Evolutionary conservation across 2,329 filamentous ascomycete genomes (phyloP).

Genomic region (Daldinia eschscholtzii): DNA sequence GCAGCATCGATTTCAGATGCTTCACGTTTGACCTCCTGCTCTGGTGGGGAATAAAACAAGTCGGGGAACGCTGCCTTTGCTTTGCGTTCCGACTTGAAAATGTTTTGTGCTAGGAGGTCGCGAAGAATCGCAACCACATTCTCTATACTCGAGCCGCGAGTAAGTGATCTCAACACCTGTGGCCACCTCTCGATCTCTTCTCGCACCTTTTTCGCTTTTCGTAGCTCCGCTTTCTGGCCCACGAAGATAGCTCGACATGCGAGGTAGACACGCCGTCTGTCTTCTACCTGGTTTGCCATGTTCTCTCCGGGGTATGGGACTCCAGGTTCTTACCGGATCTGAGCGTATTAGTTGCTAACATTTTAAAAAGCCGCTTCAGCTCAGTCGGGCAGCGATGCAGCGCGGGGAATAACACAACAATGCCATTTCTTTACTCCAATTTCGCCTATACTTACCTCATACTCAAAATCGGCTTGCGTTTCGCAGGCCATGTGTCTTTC

Average conservation of each 20-base stretch:
- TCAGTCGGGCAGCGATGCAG: constrained; percentile 21
- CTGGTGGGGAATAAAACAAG: constrained; percentile 49
- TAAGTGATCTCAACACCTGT: constrained; percentile 31
- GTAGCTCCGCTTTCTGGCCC: constrained; percentile 46
- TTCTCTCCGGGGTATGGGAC: background rate
- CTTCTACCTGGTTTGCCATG: constrained; percentile 34
- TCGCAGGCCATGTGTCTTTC: constrained; percentile 2
- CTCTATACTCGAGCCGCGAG: constrained; percentile 35
- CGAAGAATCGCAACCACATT: constrained; percentile 44
- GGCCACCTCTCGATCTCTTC: constrained; percentile 42
- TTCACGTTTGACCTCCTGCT: constrained; percentile 48
- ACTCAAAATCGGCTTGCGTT: background rate
- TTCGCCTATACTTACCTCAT: constrained; percentile 8
- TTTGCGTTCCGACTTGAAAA: constrained; percentile 53
- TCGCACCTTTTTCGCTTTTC: constrained; percentile 44
- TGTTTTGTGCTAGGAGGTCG: constrained; percentile 43
- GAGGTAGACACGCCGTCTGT: constrained; percentile 48
- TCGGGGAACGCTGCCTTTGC: constrained; percentile 54
- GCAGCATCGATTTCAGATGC: constrained; percentile 50
- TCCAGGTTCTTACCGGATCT: background rate
- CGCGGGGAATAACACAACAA: background rate
- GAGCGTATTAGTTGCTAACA: background rate
- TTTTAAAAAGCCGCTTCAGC: constrained; percentile 5
- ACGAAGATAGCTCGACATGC: constrained; percentile 48
- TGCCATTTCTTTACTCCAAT: constrained; percentile 4